Evolutionary conservation across 108 stramenopile species (phyloP).

Genomic region (Chaetoceros tenuissimus): DNA sequence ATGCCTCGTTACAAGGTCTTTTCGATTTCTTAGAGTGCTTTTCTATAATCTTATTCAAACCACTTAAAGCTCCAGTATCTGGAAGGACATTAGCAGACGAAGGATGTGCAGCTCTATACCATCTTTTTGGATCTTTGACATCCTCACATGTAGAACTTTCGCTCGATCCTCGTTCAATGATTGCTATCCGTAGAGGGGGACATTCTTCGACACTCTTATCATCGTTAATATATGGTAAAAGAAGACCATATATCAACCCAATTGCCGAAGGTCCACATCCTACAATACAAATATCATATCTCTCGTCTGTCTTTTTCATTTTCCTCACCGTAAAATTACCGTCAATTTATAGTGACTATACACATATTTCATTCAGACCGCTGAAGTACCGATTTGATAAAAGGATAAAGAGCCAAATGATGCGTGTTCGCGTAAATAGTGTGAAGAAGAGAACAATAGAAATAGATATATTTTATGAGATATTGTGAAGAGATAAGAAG

Average conservation of each 20-base stretch:
- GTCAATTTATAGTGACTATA: no score
- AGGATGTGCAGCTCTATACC: constrained; percentile 20
- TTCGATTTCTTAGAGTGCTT: neutral
- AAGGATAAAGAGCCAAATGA: no score
- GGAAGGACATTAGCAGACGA: neutral
- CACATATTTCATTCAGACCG: no score
- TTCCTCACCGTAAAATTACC: no score
- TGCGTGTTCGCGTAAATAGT: no score
- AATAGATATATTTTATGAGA: no score
- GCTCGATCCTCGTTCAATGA: constrained; percentile 48
- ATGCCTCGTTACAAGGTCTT: no score
- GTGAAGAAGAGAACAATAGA: no score
- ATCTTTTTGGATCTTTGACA: constrained; percentile 9
- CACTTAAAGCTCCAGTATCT: no score
- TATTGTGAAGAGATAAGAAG: no score
- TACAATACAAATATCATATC: constrained; percentile 59
- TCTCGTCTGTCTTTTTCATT: no score
- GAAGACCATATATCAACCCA: constrained; percentile 50
- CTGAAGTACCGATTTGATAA: no score
- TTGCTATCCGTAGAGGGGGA: constrained; percentile 33
- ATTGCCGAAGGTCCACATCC: constrained; percentile 70
- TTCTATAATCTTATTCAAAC: neutral
- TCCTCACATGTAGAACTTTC: constrained; percentile 7
- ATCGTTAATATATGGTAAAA: constrained; percentile 8
- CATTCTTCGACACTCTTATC: neutral